Evolutionary conservation across 495 filamentous ascomycete species (phyloP), one percentile per base, ranked within the genome.

Genomic region (Penicillium paxilli): DNA sequence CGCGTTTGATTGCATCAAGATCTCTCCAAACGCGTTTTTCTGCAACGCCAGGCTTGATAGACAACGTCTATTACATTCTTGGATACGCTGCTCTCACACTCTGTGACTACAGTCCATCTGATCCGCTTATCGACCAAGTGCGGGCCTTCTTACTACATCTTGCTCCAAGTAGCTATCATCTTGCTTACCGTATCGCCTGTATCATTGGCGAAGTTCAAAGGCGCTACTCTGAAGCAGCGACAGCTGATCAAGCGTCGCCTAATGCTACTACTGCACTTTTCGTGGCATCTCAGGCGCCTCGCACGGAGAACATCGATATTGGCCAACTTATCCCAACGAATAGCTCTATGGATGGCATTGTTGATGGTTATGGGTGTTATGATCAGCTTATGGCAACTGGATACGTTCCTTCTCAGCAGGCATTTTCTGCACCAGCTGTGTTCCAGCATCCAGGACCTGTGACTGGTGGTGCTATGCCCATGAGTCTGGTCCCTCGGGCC

Each of bases 81-180:
- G 64, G 66, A 45, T 75, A 75, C 41, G 72, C 72, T n/a, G 68
- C 72, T 21, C 57, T 75, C 3, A 73, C 71, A 7, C 64, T 75
- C 11, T 75, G 72, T 57, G 70, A 75, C 49, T 75, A 70, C 52
- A 71, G 59, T 45, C 49, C 69, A 25, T 51, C 68, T 14, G 70
- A 73, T 38, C 70, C 70, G 5, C 58, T 72, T 2, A 73, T 75
- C 49, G 69, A 62, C 26, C 68, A 73, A 55, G 65, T 70, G 6
- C 72, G 71, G 41, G 63, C 62, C 11, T 72, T 70, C 46, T 62
- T 75, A 21, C 67, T 75, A 14, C 66, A 71, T 28, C 66, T 75
- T 20, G 54, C 70, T 1, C 72, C 72, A 6, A 67, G 65, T 40
- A 68, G 70, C 28, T 64, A 75, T 23, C 70, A 75, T 44, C 62